phyloP scores from a whole-genome alignment of 2,329 filamentous ascomycete genomes.

The Epichloe aotearoae region DNA sequence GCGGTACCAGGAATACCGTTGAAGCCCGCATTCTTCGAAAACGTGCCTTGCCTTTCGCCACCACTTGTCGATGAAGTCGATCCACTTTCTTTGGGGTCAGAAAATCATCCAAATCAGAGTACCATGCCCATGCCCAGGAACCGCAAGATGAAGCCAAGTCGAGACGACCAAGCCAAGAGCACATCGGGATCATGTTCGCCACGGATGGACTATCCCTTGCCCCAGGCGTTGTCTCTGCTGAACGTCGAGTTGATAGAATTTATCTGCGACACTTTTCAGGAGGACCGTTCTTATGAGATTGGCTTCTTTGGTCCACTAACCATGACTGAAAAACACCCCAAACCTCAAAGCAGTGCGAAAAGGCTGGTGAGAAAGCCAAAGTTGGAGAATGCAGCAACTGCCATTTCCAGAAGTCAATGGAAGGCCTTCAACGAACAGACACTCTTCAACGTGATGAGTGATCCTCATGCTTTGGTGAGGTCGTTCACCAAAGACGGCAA shows the following conservation, averaged over 20 bases:
- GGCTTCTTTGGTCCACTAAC: slow-evolving; percentile 29
- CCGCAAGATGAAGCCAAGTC: slow-evolving; percentile 2
- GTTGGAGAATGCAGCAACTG: neutral
- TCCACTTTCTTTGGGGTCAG: slow-evolving; percentile 8
- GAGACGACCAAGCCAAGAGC: slow-evolving; percentile 11
- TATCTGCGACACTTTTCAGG: slow-evolving; percentile 45
- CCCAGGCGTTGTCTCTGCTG: slow-evolving; percentile 43
- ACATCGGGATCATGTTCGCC: slow-evolving; percentile 14
- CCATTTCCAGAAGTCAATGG: slow-evolving; percentile 31
- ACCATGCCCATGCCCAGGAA: slow-evolving; percentile 1
- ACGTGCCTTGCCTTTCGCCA: slow-evolving; percentile 15
- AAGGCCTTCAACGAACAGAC: slow-evolving; percentile 50
- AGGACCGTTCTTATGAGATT: slow-evolving; percentile 39
- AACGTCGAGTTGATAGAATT: slow-evolving; percentile 45
- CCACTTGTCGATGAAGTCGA: slow-evolving; percentile 11
- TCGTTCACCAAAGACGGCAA: slow-evolving; percentile 43
- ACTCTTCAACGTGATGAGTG: slow-evolving; percentile 49
- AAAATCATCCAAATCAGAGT: neutral
- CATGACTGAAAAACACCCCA: slow-evolving; percentile 7
- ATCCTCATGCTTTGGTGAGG: slow-evolving; percentile 37
- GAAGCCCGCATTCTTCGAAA: slow-evolving; percentile 26
- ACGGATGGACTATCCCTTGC: slow-evolving; percentile 25
- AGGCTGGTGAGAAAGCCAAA: slow-evolving; percentile 6
- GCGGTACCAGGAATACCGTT: slow-evolving; percentile 22
- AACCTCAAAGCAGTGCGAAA: slow-evolving; percentile 4